Conservation (phyloP, 805 yeast genomes). For the Wickerhamomyces chaumierensis region DNA sequence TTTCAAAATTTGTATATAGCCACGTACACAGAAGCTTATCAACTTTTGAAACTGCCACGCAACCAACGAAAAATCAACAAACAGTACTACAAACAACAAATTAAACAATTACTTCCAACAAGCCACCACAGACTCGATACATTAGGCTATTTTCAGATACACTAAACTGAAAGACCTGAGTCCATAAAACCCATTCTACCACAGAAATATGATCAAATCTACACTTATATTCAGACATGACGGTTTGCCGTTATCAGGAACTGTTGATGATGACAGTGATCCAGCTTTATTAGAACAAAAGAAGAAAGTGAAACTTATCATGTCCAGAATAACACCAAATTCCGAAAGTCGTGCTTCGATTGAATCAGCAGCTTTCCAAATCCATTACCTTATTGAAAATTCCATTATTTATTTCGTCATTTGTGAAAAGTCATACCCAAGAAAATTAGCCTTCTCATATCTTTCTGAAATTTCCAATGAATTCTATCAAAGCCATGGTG, state of each 20-base stretch:
- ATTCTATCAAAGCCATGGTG: conserved; percentile 68
- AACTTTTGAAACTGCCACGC: no score
- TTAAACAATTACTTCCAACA: no score
- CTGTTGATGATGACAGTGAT: conserved; percentile 72
- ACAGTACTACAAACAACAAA: no score
- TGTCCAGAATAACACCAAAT: conserved; percentile 63
- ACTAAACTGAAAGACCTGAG: no score
- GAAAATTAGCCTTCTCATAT: conserved; percentile 83
- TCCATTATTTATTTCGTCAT: conserved; percentile 71
- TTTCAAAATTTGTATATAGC: no score
- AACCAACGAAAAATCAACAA: no score
- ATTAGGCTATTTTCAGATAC: no score
- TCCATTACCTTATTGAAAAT: conserved; percentile 58
- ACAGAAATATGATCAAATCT: conserved; percentile 41
- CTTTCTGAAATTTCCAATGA: conserved; percentile 73
- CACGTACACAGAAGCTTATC: neutral
- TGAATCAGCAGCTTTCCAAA: conserved; percentile 62
- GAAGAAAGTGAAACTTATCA: conserved; percentile 69
- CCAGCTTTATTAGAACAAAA: conserved; percentile 62
- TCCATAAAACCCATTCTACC: no score
- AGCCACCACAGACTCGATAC: no score
- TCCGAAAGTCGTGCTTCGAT: conserved; percentile 80
- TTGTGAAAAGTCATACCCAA: conserved; percentile 69
- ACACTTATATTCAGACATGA: conserved; percentile 57
- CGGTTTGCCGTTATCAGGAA: conserved; percentile 83